Evolutionary conservation across 805 yeast species (phyloP).

Genomic region (Metschnikowia shivogae): DNA sequence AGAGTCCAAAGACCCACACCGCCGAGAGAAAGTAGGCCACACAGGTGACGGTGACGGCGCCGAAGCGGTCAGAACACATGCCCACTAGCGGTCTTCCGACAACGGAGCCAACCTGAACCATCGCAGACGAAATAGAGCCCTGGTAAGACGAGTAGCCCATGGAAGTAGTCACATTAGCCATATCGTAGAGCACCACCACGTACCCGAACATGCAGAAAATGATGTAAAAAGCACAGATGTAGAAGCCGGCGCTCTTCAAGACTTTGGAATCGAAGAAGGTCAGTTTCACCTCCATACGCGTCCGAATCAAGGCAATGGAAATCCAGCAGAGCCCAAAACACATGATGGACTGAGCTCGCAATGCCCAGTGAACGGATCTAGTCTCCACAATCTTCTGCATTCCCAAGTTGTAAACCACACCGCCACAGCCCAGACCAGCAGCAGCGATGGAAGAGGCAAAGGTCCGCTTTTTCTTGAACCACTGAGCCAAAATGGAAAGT

Average conservation of each 20-base stretch:
- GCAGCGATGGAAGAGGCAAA: conserved; percentile 47
- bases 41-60: conserved; percentile 45
- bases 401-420: conserved; percentile 45
- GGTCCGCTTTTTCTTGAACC: conserved; percentile 63
- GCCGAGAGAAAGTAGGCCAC: conserved; percentile 24
- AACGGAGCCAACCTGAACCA: conserved; percentile 55
- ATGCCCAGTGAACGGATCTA: conserved; percentile 45
- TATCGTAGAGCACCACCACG: conserved; percentile 53
- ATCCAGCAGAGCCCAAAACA: conserved; percentile 15
- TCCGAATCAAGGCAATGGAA: conserved; percentile 13
- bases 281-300: conserved; percentile 21
- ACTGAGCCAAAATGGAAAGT: conserved; percentile 58
- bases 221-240: conserved; percentile 38
- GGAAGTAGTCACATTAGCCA: conserved; percentile 57
- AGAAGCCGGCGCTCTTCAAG: conserved; percentile 38
- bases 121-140: conserved; percentile 56
- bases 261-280: conserved; percentile 39
- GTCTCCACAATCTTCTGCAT: conserved; percentile 35
- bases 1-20: conserved; percentile 33
- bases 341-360: conserved; percentile 38
- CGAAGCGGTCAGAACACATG: conserved; percentile 44
- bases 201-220: conserved; percentile 56
- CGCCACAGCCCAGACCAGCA: conserved; percentile 51
- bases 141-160: conserved; percentile 53
- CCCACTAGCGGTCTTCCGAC: conserved; percentile 58